Conservation (phyloP, 495 filamentous ascomycete genomes). For the Neurospora tetraspora region DNA sequence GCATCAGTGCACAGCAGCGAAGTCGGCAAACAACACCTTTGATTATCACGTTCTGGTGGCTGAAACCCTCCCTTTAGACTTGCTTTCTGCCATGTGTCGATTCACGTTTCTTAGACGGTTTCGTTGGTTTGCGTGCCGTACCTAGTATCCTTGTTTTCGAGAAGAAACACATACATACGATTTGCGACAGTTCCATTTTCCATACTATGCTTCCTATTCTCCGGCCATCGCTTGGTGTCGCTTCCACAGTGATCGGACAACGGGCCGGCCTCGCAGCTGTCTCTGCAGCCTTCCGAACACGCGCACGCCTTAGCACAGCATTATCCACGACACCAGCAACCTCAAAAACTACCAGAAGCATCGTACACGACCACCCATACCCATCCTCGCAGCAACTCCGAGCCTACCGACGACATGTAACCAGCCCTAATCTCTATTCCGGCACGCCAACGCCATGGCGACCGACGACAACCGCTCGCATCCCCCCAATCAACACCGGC, state of each 20-base stretch:
- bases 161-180: background rate
- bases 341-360: background rate
- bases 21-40: background rate
- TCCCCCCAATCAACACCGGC: background rate
- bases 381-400: background rate
- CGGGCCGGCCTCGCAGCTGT: background rate
- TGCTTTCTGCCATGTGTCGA: background rate
- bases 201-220: background rate
- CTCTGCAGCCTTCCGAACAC: background rate
- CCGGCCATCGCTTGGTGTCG: background rate
- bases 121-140: background rate
- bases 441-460: background rate
- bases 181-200: too few species aligned
- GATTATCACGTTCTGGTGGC: background rate
- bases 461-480: background rate
- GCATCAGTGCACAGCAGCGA: background rate
- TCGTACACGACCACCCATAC: background rate
- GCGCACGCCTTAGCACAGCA: background rate
- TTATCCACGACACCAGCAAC: background rate
- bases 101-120: background rate
- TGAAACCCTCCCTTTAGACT: background rate
- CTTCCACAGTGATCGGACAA: background rate
- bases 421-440: background rate
- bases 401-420: background rate
- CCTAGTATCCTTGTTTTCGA: background rate